Evolutionary conservation across 257 asterid species (phyloP).

Genomic region (Solanum sitiens): DNA sequence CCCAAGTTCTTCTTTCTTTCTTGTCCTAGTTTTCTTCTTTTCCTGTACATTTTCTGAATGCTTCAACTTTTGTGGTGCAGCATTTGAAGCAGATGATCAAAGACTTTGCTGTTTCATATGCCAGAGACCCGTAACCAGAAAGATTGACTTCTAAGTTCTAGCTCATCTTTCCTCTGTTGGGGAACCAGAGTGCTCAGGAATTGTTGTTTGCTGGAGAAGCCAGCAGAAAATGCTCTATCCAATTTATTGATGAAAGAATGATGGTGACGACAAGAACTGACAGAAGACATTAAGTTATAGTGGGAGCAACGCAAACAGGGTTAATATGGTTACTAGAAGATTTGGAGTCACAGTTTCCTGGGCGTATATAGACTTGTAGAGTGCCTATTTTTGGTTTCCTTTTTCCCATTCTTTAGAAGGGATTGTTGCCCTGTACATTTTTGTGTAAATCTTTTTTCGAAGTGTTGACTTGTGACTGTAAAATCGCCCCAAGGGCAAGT

Average conservation of each 20-base stretch:
- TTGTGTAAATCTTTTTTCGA: neutral
- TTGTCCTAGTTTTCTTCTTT: slow-evolving; percentile 1
- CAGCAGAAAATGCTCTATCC: neutral
- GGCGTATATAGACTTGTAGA: neutral
- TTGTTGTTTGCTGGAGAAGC: neutral
- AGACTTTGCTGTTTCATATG: slow-evolving; percentile 50
- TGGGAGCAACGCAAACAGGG: neutral
- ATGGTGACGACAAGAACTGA: neutral
- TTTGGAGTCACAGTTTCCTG: neutral
- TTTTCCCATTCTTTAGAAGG: neutral
- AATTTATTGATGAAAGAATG: neutral
- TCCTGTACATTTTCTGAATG: neutral
- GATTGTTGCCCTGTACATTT: neutral
- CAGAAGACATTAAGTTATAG: neutral
- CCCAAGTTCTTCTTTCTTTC: neutral
- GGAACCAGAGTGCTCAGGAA: neutral
- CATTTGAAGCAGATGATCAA: slow-evolving; percentile 71
- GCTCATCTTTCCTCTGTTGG: neutral
- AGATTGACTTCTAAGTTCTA: neutral
- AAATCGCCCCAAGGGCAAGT: neutral
- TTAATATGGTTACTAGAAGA: neutral
- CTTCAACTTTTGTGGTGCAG: slow-evolving; percentile 27
- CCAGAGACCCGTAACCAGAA: slow-evolving; percentile 23
- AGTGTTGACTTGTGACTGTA: neutral
- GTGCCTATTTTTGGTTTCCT: neutral